These are phyloP conservation scores for Phytopythium vexans DNA, from an alignment of 352 stramenopile species.

Conservation along the genomic window DNA sequence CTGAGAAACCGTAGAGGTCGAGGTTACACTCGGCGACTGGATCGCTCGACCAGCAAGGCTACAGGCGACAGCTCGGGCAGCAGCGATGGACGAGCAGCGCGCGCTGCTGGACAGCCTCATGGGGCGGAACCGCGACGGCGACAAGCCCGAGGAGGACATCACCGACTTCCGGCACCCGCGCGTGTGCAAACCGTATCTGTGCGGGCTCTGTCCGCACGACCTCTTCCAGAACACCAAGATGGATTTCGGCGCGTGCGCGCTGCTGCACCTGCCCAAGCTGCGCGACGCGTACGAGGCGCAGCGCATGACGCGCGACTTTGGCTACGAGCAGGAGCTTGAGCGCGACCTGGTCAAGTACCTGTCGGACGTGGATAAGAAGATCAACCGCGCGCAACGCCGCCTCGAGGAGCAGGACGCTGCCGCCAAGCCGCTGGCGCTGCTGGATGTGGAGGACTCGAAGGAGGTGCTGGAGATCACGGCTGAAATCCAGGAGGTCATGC, in stretches of 20 bases:
- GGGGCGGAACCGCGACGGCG: constrained; percentile 89
- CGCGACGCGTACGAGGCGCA: constrained; percentile 58
- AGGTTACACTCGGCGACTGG: too few relatives aligned
- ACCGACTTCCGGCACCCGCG: constrained; percentile 63
- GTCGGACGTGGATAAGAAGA: constrained; percentile 83
- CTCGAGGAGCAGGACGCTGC: constrained; percentile 58
- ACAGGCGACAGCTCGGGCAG: too few relatives aligned
- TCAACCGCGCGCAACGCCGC: constrained; percentile 60
- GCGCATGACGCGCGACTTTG: constrained; percentile 29
- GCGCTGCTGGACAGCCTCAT: constrained; percentile 89
- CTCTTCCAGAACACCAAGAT: constrained; percentile 91
- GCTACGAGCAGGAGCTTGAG: constrained; percentile 72
- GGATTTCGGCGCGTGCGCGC: constrained; percentile 68
- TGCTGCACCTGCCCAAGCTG: constrained; percentile 71
- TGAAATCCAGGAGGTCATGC: constrained; percentile 65
- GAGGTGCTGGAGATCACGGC: constrained; percentile 70
- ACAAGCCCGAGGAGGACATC: constrained; percentile 76
- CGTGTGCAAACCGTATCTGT: constrained; percentile 83
- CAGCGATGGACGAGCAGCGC: constrained; percentile 76
- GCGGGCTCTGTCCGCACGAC: constrained; percentile 82
- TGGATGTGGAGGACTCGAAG: constrained; percentile 51
- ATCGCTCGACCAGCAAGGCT: too few relatives aligned
- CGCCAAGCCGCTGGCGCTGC: constrained; percentile 35
- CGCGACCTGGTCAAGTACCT: constrained; percentile 59
- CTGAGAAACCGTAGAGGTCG: too few relatives aligned